These are phyloP conservation scores for Polytrichum formosum DNA, from an alignment of 225 moss, liverwort and hornwort species.

Conservation along the genomic window DNA sequence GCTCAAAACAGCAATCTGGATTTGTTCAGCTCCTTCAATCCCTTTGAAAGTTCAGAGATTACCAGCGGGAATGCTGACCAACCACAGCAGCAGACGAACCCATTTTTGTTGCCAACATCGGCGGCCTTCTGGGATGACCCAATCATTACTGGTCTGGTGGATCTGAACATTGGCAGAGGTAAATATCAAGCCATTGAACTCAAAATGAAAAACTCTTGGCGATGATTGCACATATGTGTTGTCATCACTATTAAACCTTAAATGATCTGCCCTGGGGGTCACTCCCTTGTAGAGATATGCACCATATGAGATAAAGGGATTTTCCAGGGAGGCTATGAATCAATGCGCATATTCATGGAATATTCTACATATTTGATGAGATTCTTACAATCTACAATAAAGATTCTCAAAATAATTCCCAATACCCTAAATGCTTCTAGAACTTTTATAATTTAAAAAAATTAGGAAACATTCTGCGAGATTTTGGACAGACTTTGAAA, in stretches of 20 bases:
- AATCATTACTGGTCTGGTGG: conserved; percentile 78
- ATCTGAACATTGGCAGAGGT: conserved; percentile 71
- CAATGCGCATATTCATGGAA: too few relatives aligned
- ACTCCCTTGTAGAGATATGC: background rate
- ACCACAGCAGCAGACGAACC: conserved; percentile 41
- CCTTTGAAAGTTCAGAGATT: conserved; percentile 14
- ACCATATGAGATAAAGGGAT: background rate
- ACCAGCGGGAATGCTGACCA: conserved; percentile 14
- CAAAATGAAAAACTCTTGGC: background rate
- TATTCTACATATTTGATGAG: too few relatives aligned
- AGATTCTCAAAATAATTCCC: too few relatives aligned
- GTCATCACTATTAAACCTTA: background rate
- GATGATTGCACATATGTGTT: background rate
- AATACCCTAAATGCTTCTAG: too few relatives aligned
- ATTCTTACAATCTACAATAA: too few relatives aligned
- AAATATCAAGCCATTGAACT: background rate
- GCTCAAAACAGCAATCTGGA: background rate
- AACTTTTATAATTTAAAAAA: too few relatives aligned
- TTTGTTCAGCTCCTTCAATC: conserved; percentile 26
- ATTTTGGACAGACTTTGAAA: too few relatives aligned
- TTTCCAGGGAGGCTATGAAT: too few relatives aligned
- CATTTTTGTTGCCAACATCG: conserved; percentile 54
- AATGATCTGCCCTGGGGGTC: background rate
- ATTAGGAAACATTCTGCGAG: too few relatives aligned
- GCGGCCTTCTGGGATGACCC: conserved; percentile 87